Base-by-base conservation (phyloP, 768 basidiomycete species). In the Pleurotus cornucopiae region DNA sequence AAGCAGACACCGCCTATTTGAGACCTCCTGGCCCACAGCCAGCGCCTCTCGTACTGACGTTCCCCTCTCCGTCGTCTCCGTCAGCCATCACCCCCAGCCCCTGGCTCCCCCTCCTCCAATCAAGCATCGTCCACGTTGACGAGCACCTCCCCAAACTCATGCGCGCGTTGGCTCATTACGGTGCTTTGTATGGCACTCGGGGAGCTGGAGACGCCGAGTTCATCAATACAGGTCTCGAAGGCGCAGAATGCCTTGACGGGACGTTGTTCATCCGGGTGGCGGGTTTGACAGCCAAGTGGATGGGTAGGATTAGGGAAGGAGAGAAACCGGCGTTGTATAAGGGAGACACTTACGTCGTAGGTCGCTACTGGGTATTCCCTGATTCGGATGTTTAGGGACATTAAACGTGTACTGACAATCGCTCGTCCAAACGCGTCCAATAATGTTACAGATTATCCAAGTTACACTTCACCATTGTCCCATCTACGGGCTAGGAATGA, bases 41-140 rank as follows among this genome's bases (percentile, higher is more conserved):
- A 12, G 56, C 44, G 47, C 74, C 62, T n/a, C 58, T 51, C 60
- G 67, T 57, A 48, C 55, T 20, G 40, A 63, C 63, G 2, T 58
- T 63, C 41, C 72, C 61, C 43, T 60, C 58, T 37, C 57, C 67
- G 47, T 67, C 70, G 21, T 72, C 79, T 23, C 66, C 63, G 7
- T 67, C 66, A 51, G 69, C 73, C 2, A 34, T 64, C 23, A 73
- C 66, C 16, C 77, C 83, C 11, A 84, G 87, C 58, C 73, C 80
- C 2, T 89, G 86, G 88, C 72, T 80, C 11, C 70, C 79, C 14
- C 67, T 88, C 56, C 63, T 87, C 30, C 72, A 83, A 49, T 74
- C 73, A 5, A 70, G 80, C 2, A 65, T 86, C 41, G 74, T 76
- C 2, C 79, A 86, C 60, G 83, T 83, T 0, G 81, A 85, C 59